Conservation (phyloP, 2,329 filamentous ascomycete species). For the Cordyceps pruinosa region DNA sequence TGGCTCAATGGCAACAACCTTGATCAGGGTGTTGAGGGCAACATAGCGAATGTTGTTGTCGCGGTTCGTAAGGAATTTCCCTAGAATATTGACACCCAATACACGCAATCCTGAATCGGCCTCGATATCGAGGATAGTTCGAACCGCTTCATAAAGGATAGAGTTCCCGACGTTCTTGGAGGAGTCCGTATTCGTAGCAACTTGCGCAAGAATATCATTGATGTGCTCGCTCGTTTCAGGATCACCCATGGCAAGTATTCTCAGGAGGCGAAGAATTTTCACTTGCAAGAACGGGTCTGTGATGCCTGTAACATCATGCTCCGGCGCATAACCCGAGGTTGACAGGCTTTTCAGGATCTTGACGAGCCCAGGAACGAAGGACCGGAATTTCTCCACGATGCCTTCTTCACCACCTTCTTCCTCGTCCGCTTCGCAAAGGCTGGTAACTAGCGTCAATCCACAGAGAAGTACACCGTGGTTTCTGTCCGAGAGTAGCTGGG, state of each 20-base stretch:
- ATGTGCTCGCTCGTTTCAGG: constrained; percentile 88
- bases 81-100: constrained; percentile 93
- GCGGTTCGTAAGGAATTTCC: constrained; percentile 96
- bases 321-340: constrained; percentile 91
- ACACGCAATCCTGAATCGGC: constrained; percentile 92
- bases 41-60: constrained; percentile 99
- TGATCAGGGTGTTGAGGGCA: constrained; percentile 92
- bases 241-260: constrained; percentile 82
- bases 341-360: constrained; percentile 87
- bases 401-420: constrained; percentile 84
- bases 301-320: constrained; percentile 97
- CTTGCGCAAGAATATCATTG: constrained; percentile 95
- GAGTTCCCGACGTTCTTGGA: constrained; percentile 98
- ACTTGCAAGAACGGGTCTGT: constrained; percentile 97
- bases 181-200: constrained; percentile 95
- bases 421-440: constrained; percentile 91
- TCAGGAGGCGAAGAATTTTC: constrained; percentile 82
- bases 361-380: constrained; percentile 76
- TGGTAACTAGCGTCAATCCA: constrained; percentile 82
- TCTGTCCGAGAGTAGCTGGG: constrained; percentile 78
- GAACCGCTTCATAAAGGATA: constrained; percentile 93
- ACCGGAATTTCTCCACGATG: constrained; percentile 84
- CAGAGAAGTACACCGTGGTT: constrained; percentile 95
- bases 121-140: constrained; percentile 96
- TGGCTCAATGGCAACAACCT: constrained; percentile 95